Evolutionary conservation across 2,329 filamentous ascomycete genomes (phyloP).

Genomic region (Aspergillus pseudoviridinutans): DNA sequence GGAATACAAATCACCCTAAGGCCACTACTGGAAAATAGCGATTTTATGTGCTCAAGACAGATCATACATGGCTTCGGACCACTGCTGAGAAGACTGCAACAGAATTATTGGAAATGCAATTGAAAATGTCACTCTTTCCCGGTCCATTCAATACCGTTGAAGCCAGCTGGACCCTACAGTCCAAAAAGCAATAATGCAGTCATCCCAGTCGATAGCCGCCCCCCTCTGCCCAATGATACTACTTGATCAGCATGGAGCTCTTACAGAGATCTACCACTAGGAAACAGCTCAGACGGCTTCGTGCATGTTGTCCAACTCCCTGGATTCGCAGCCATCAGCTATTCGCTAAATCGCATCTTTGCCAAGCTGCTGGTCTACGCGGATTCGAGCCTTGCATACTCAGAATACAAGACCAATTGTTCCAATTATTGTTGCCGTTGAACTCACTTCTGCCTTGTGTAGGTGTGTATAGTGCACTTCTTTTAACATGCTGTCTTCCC

Average conservation of each 20-base stretch:
- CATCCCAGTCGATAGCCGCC: neutral
- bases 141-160: no score
- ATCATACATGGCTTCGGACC: no score
- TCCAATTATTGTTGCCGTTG: neutral
- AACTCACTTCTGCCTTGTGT: neutral
- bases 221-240: neutral
- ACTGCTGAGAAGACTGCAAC: no score
- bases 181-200: neutral
- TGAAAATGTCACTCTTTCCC: no score
- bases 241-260: conserved; percentile 7
- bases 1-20: no score
- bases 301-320: conserved; percentile 17
- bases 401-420: neutral
- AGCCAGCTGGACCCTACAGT: no score
- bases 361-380: neutral
- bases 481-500: no score
- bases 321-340: conserved; percentile 3
- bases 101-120: no score
- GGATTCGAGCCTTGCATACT: neutral
- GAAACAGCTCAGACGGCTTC: conserved; percentile 14
- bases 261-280: conserved; percentile 20
- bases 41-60: no score
- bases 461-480: no score
- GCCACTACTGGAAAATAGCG: no score
- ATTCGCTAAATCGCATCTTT: neutral